These are phyloP conservation scores for Colletotrichum chrysophilum DNA, from an alignment of 2,329 filamentous ascomycete genomes.

Conservation along the genomic window DNA sequence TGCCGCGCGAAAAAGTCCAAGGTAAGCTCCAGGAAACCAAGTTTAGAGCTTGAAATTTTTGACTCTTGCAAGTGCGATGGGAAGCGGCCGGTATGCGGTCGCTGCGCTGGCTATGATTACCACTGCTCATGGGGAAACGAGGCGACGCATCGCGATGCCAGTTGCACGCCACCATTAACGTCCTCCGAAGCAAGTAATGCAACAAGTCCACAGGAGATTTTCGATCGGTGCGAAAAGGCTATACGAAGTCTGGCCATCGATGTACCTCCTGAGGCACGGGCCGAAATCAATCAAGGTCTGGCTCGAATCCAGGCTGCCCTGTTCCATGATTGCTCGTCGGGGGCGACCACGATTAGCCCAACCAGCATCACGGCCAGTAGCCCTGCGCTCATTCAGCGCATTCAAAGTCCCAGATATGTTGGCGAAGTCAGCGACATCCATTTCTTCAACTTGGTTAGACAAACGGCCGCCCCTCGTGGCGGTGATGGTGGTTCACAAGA, in stretches of 20 bases:
- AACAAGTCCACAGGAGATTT: background rate
- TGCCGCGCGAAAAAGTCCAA: background rate
- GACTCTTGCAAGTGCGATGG: background rate
- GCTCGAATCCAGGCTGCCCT: background rate
- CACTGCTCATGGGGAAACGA: background rate
- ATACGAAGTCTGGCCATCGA: background rate
- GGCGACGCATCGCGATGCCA: background rate
- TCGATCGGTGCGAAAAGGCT: background rate
- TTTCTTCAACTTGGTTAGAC: background rate
- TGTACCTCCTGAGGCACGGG: background rate
- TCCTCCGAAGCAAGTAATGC: background rate
- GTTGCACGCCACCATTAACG: background rate
- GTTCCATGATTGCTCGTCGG: background rate
- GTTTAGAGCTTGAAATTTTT: background rate
- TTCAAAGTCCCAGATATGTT: background rate
- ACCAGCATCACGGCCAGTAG: background rate
- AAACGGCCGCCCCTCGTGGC: background rate
- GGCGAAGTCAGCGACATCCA: background rate
- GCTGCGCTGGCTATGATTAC: background rate
- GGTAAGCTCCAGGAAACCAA: background rate
- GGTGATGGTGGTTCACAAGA: background rate
- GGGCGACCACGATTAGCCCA: background rate
- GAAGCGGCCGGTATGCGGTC: background rate
- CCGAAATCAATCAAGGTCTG: background rate
- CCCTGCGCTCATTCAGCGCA: background rate